A percentile compares a stretch with the other conserved stretches of the same genome.
Evolutionary conservation across 805 yeast genomes (phyloP).

Genomic region (Hanseniaspora clermontiae): DNA sequence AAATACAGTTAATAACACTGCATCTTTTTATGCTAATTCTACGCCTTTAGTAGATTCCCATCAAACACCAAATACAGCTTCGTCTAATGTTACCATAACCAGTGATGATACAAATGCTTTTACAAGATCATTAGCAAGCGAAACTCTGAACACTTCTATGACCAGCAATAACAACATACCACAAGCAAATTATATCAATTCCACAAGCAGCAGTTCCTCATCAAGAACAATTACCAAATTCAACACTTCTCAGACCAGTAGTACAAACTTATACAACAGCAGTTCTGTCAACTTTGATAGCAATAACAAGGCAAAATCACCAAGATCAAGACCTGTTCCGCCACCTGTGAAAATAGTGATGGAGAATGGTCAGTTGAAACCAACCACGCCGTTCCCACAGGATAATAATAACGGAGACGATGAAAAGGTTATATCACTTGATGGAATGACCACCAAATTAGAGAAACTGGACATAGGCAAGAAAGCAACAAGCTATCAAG

Average conservation of each 20-base stretch:
- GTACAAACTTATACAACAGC: neutral
- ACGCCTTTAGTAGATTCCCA: neutral
- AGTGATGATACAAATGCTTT: neutral
- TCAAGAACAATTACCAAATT: slow-evolving; percentile 8
- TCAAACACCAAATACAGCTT: slow-evolving; percentile 7
- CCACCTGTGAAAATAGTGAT: slow-evolving; percentile 11
- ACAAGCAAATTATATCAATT: neutral
- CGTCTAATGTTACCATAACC: neutral
- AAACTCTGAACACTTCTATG: neutral
- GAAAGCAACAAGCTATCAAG: neutral
- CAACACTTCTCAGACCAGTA: neutral
- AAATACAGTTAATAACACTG: neutral
- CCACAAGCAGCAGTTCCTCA: slow-evolving; percentile 1
- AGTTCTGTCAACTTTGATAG: neutral
- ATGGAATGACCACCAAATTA: slow-evolving; percentile 4
- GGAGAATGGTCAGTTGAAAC: slow-evolving; percentile 4
- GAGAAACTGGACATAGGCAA: slow-evolving; percentile 6
- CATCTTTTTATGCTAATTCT: neutral
- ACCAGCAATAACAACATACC: neutral
- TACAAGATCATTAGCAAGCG: neutral
- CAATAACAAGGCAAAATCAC: slow-evolving; percentile 2
- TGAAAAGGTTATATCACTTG: slow-evolving; percentile 3
- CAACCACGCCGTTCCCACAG: slow-evolving; percentile 4
- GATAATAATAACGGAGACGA: slow-evolving; percentile 9
- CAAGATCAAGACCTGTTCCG: slow-evolving; percentile 14